Conservation (phyloP, 2,329 filamentous ascomycete species). For the Tolypocladium pustulatum region DNA sequence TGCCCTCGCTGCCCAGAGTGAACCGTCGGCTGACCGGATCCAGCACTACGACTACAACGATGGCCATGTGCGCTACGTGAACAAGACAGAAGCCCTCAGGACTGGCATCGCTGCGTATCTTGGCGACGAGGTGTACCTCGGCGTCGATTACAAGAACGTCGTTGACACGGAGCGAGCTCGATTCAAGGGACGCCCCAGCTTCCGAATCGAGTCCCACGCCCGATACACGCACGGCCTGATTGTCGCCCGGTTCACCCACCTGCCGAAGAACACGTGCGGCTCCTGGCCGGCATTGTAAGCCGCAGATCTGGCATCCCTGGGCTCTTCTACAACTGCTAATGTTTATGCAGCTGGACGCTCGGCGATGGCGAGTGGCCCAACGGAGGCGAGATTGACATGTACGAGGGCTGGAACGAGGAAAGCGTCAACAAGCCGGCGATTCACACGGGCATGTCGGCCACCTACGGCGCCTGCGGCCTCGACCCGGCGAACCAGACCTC, state of each 20-base stretch:
- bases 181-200: conserved; percentile 36
- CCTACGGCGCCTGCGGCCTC: not conserved
- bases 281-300: conserved; percentile 59
- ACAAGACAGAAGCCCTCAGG: conserved; percentile 9
- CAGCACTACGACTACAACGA: conserved; percentile 44
- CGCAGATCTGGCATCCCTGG: not conserved
- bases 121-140: conserved; percentile 26
- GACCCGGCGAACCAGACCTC: not conserved
- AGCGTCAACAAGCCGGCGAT: conserved; percentile 25
- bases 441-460: not conserved
- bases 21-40: conserved; percentile 5
- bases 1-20: not conserved
- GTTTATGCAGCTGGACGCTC: conserved; percentile 31
- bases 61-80: conserved; percentile 51
- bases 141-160: conserved; percentile 21
- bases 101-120: conserved; percentile 23
- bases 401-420: conserved; percentile 53
- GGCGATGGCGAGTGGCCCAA: conserved; percentile 43
- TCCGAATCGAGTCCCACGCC: conserved; percentile 54
- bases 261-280: conserved; percentile 56
- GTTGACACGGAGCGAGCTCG: conserved; percentile 9
- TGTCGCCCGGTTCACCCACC: conserved; percentile 57
- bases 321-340: too few species aligned
- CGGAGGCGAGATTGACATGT: conserved; percentile 56
- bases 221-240: conserved; percentile 57